Evolutionary conservation across 1,284 basidiomycete genomes (phyloP).

Genomic region (Meripilus lineatus): DNA sequence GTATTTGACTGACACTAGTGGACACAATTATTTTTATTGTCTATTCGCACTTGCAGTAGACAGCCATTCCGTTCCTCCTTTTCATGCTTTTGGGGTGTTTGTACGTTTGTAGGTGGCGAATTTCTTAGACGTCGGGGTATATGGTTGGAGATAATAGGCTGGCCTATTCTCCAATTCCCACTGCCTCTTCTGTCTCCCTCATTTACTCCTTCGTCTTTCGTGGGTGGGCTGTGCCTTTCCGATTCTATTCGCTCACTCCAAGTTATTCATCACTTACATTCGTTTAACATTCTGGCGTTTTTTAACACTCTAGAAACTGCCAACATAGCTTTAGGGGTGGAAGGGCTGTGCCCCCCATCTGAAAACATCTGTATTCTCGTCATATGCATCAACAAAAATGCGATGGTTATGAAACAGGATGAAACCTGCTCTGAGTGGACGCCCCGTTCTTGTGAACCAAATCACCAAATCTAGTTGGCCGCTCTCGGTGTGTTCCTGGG

Average conservation of each 20-base stretch:
- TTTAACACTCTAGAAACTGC: constrained; percentile 3
- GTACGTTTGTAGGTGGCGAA: not conserved
- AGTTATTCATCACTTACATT: not conserved
- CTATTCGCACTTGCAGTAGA: too few species aligned
- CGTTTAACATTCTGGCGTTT: not conserved
- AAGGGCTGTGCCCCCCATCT: constrained; percentile 23
- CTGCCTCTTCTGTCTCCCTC: constrained; percentile 10
- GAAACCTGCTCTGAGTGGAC: too few species aligned
- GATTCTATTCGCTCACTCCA: not conserved
- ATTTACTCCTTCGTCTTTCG: too few species aligned
- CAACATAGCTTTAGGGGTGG: constrained; percentile 16
- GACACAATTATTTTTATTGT: not conserved
- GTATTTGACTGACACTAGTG: not conserved
- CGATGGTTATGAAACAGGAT: too few species aligned
- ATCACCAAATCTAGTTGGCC: too few species aligned
- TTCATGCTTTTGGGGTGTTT: constrained; percentile 4
- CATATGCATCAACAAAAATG: too few species aligned
- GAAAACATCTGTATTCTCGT: constrained; percentile 9
- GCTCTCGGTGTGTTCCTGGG: too few species aligned
- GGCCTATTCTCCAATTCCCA: constrained; percentile 4
- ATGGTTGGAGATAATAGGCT: too few species aligned
- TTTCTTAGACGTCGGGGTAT: too few species aligned
- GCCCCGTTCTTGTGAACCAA: too few species aligned
- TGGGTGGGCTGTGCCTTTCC: constrained; percentile 13
- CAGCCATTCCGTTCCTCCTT: too few species aligned